Conservation (phyloP, 306 rosid species). For the Lablab purpureus region DNA sequence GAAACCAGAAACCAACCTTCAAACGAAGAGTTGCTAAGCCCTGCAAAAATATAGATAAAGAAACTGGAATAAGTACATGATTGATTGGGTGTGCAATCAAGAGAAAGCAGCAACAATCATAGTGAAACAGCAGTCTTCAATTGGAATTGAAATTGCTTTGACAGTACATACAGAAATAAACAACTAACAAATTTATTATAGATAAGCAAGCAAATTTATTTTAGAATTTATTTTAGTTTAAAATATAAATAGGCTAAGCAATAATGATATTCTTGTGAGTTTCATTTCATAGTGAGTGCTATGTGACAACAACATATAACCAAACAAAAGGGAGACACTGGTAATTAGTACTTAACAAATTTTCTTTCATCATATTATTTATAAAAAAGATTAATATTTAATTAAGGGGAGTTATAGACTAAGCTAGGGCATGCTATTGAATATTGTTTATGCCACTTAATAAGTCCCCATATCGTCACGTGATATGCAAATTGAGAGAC, state of each 20-base stretch:
- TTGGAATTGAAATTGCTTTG: neutral
- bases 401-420: neutral
- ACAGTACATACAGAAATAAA: neutral
- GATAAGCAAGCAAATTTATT: neutral
- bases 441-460: too few species aligned
- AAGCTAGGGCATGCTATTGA: too few species aligned
- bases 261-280: neutral
- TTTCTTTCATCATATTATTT: neutral
- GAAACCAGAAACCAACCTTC: conserved; percentile 65
- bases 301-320: neutral
- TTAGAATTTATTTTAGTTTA: neutral
- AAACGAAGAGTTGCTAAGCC: conserved; percentile 67
- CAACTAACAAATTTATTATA: neutral
- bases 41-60: conserved; percentile 58
- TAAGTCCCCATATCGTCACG: neutral
- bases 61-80: conserved; percentile 44
- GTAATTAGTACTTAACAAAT: neutral
- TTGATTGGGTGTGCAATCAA: conserved; percentile 23
- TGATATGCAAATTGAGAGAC: neutral
- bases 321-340: neutral
- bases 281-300: neutral
- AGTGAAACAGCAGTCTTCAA: conserved; percentile 1
- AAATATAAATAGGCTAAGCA: neutral
- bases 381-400: neutral
- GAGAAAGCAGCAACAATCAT: neutral